phyloP scores from a whole-genome alignment of 768 basidiomycete genomes.

The Mycena galopus region DNA sequence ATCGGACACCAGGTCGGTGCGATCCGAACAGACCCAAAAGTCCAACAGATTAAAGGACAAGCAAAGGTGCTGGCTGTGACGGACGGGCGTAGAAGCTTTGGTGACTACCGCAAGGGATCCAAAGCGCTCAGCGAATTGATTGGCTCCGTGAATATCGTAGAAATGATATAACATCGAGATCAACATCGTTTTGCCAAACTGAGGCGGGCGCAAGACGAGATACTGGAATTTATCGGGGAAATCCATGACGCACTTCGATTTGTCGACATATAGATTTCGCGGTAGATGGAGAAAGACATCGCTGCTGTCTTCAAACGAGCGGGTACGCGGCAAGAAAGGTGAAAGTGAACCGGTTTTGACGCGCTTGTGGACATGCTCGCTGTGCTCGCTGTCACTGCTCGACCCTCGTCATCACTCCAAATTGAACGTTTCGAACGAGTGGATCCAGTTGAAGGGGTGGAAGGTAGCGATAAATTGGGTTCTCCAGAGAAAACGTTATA shows the following conservation, averaged over 20 bases:
- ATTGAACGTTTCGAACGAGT: background rate
- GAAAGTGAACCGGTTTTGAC: background rate
- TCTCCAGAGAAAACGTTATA: background rate
- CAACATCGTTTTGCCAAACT: conserved; percentile 18
- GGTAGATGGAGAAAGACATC: background rate
- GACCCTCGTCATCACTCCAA: conserved; percentile 6
- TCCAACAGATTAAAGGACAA: background rate
- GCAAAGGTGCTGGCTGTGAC: conserved; percentile 13
- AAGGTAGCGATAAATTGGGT: background rate
- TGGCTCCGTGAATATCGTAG: conserved; percentile 3
- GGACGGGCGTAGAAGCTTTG: background rate
- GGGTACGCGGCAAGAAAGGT: background rate
- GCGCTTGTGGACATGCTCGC: background rate
- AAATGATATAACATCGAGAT: background rate
- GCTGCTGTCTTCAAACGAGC: background rate
- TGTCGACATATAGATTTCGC: background rate
- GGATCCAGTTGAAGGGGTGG: background rate
- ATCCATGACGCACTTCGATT: background rate
- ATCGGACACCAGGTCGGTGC: background rate
- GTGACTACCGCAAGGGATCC: background rate
- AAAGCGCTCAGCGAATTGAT: background rate
- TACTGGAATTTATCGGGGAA: background rate
- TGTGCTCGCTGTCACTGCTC: background rate
- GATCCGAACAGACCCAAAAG: background rate
- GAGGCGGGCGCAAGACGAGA: conserved; percentile 17